phyloP scores from a whole-genome alignment of 2,329 filamentous ascomycete genomes.

The Penicillium nordicum region DNA sequence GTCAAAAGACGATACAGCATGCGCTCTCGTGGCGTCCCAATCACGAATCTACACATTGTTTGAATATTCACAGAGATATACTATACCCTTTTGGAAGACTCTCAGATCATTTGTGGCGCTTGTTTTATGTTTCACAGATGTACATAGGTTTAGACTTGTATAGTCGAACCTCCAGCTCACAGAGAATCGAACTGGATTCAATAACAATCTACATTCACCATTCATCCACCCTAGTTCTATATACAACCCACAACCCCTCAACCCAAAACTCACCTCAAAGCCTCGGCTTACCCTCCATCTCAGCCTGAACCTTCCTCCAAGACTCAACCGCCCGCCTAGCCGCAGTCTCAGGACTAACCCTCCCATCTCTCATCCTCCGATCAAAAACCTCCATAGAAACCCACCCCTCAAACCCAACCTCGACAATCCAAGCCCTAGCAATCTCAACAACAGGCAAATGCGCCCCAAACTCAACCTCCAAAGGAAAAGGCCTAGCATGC shows the following conservation, averaged over 20 bases:
- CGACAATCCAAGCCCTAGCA: conserved; percentile 27
- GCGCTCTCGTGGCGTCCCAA: conserved; percentile 72
- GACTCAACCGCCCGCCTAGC: conserved; percentile 14
- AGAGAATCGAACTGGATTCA: background rate
- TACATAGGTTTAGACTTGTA: conserved; percentile 3
- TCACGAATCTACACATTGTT: conserved; percentile 73
- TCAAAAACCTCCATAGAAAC: conserved; percentile 36
- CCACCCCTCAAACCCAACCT: conserved; percentile 31
- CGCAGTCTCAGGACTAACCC: background rate
- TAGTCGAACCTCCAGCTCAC: background rate
- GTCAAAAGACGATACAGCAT: conserved; percentile 76
- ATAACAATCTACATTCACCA: background rate
- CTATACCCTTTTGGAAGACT: conserved; percentile 11
- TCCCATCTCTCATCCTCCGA: conserved; percentile 8
- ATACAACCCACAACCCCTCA: background rate
- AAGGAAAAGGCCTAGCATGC: conserved; percentile 32
- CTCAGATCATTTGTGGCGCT: background rate
- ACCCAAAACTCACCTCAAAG: background rate
- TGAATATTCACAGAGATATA: conserved; percentile 30
- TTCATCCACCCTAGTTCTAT: background rate
- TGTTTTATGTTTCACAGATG: background rate
- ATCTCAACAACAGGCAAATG: conserved; percentile 31
- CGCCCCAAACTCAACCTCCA: conserved; percentile 25
- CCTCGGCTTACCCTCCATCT: background rate
- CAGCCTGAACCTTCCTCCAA: conserved; percentile 19